phyloP scores from a whole-genome alignment of 805 yeast species.

The Clavispora phyllophila region DNA sequence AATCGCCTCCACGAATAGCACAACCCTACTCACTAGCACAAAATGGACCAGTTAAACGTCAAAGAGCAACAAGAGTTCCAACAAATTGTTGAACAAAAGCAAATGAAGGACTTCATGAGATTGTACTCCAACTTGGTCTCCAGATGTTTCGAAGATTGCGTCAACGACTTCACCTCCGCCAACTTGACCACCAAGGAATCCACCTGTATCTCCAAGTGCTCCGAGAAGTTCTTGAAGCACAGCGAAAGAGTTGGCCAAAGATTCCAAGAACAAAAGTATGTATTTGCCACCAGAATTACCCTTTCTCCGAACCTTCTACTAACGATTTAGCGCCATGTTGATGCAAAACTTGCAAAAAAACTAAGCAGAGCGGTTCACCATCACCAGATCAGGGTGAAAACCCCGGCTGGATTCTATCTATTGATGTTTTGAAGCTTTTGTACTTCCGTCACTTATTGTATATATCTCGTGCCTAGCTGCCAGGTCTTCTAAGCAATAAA shows the following conservation, averaged over 20 bases:
- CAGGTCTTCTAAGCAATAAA: background rate
- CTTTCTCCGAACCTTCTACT: constrained; percentile 15
- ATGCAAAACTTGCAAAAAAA: constrained; percentile 55
- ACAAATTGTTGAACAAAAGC: constrained; percentile 92
- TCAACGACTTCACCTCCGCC: constrained; percentile 94
- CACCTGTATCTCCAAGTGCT: constrained; percentile 82
- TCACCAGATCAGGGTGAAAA: background rate
- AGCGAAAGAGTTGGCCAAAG: constrained; percentile 97
- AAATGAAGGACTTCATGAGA: constrained; percentile 98
- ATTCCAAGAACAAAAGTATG: constrained; percentile 93
- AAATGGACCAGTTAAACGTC: constrained; percentile 90
- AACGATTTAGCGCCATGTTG: constrained; percentile 49
- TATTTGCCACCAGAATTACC: constrained; percentile 5
- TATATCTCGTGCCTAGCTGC: background rate
- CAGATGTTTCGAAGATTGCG: constrained; percentile 96
- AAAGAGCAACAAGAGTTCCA: constrained; percentile 97
- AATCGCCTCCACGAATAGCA: background rate
- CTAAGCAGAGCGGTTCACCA: constrained; percentile 1
- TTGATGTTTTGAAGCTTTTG: background rate
- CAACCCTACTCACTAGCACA: constrained; percentile 10
- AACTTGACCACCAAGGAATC: constrained; percentile 81
- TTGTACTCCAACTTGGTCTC: constrained; percentile 91
- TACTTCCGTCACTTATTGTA: background rate
- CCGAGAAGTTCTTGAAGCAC: constrained; percentile 96
- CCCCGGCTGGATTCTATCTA: background rate